These are phyloP conservation scores for Astrephomene gubernaculifera DNA, from an alignment of 139 green algal species.

Conservation along the genomic window DNA sequence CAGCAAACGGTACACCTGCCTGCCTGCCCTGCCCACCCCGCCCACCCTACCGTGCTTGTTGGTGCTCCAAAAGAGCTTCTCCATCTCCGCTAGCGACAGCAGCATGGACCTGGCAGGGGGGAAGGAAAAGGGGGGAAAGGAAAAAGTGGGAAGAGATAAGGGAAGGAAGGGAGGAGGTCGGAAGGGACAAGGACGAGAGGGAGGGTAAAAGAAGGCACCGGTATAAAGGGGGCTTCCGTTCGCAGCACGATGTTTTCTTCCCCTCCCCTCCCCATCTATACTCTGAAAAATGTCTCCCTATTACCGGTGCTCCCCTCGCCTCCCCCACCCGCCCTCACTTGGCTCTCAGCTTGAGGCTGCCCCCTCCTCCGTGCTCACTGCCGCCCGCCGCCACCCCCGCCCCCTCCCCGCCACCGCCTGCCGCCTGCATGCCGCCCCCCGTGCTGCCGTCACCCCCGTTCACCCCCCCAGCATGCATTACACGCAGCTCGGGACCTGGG, in stretches of 20 bases:
- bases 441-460: neutral
- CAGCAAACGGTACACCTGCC: too few relatives aligned
- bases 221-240: too few relatives aligned
- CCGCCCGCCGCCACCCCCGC: too few relatives aligned
- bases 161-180: neutral
- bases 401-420: neutral
- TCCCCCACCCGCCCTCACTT: neutral
- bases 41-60: constrained; percentile 21
- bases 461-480: too few relatives aligned
- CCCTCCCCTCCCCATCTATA: too few relatives aligned
- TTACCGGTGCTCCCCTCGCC: neutral
- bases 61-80: constrained; percentile 45
- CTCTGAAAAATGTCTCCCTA: neutral
- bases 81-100: constrained; percentile 53
- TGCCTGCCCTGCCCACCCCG: neutral
- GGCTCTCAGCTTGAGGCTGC: neutral
- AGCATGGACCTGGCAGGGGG: constrained; percentile 37
- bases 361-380: neutral
- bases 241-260: too few relatives aligned
- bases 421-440: neutral
- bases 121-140: neutral
- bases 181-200: neutral
- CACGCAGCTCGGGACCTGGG: constrained; percentile 19
- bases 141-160: neutral
- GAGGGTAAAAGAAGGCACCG: too few relatives aligned